These are phyloP conservation scores for Spirogloea muscicola DNA, from an alignment of 139 green algal genomes.

Conservation along the genomic window DNA sequence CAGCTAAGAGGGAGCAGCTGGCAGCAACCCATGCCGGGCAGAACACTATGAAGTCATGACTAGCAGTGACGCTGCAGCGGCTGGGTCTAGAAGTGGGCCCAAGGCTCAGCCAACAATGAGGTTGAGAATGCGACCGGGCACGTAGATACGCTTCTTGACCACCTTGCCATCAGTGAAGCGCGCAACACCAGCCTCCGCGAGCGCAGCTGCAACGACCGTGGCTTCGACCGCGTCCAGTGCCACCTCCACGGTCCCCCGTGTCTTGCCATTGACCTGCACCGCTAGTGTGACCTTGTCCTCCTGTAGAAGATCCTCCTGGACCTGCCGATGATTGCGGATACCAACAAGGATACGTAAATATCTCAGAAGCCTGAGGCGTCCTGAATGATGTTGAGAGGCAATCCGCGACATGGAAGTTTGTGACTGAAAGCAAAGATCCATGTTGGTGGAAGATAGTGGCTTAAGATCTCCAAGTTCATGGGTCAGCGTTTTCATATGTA, in stretches of 20 bases:
- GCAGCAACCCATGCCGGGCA: too few relatives aligned
- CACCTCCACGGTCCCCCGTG: slow-evolving; percentile 77
- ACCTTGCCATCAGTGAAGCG: slow-evolving; percentile 53
- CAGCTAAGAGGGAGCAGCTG: too few relatives aligned
- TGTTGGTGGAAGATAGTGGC: too few relatives aligned
- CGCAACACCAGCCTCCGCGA: slow-evolving; percentile 50
- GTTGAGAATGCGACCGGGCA: slow-evolving; percentile 90
- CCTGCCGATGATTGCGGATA: slow-evolving; percentile 16
- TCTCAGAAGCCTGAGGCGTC: not conserved
- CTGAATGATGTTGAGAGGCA: not conserved
- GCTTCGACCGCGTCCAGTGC: slow-evolving; percentile 59
- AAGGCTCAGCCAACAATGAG: slow-evolving; percentile 66
- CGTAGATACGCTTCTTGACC: slow-evolving; percentile 92
- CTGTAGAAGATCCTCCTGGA: slow-evolving; percentile 73
- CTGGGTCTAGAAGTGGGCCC: not conserved
- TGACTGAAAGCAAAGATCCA: too few relatives aligned
- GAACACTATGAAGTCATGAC: too few relatives aligned
- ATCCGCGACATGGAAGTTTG: too few relatives aligned
- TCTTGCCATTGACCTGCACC: slow-evolving; percentile 87
- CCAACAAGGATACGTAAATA: not conserved
- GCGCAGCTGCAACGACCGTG: slow-evolving; percentile 66
- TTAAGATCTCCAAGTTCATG: not conserved
- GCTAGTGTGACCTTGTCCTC: slow-evolving; percentile 72
- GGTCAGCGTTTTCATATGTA: not conserved
- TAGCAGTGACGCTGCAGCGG: too few relatives aligned